phyloP scores from a whole-genome alignment of 345 rosid species.

The Clausena lansium region DNA sequence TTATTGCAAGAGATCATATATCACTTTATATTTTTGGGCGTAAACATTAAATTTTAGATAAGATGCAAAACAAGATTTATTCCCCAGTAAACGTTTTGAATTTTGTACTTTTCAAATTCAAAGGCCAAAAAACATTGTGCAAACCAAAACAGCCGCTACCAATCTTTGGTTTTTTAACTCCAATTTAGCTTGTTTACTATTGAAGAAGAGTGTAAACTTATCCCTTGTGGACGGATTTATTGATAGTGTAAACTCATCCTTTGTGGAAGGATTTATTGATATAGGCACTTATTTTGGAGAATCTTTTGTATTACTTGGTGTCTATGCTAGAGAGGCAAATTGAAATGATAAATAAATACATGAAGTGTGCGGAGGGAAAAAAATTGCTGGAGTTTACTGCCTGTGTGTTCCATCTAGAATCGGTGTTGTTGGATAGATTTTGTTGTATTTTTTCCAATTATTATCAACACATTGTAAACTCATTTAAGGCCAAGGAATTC shows the following conservation, averaged over 20 bases:
- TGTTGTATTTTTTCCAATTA: neutral
- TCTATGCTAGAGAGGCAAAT: neutral
- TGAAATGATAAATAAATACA: neutral
- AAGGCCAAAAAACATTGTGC: neutral
- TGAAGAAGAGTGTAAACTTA: neutral
- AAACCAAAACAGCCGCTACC: neutral
- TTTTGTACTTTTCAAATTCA: neutral
- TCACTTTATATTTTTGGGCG: neutral
- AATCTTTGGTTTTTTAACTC: neutral
- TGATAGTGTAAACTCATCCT: neutral
- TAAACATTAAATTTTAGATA: neutral
- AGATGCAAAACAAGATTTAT: neutral
- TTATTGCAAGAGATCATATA: neutral
- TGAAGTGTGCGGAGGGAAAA: neutral
- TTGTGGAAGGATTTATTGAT: neutral
- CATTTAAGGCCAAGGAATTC: neutral
- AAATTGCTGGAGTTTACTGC: neutral
- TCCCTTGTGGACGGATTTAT: neutral
- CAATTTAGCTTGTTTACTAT: neutral
- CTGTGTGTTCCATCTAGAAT: neutral
- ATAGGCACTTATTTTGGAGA: neutral
- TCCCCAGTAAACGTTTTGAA: neutral
- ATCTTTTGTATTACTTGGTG: neutral
- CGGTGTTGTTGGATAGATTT: neutral
- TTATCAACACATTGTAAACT: neutral